Conservation (phyloP, 1,139 yeast genomes). For the Hyphopichia fennica region DNA sequence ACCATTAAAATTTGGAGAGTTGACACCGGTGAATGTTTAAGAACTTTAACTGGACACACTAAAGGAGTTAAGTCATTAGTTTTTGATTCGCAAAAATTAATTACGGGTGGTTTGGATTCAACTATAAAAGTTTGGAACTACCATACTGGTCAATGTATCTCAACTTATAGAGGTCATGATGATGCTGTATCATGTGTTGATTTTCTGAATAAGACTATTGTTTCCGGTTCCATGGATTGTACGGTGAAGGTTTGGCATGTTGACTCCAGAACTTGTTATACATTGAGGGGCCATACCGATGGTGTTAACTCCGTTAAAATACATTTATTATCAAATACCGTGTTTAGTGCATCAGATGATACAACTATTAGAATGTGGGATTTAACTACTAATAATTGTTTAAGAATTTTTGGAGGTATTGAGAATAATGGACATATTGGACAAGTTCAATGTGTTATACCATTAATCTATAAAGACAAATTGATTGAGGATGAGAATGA, state of each 20-base stretch:
- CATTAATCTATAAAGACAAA: conserved; percentile 64
- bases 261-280: conserved; percentile 86
- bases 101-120: conserved; percentile 88
- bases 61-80: conserved; percentile 82
- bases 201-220: conserved; percentile 77
- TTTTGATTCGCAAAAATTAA: conserved; percentile 84
- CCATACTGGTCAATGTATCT: conserved; percentile 88
- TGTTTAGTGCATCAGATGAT: conserved; percentile 89
- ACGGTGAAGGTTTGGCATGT: conserved; percentile 97
- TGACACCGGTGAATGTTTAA: conserved; percentile 72
- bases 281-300: conserved; percentile 89
- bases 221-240: conserved; percentile 89
- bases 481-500: conserved; percentile 42
- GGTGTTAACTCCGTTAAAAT: conserved; percentile 90
- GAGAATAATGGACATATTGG: conserved; percentile 74
- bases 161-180: conserved; percentile 90
- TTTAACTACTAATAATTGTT: conserved; percentile 72
- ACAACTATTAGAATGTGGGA: conserved; percentile 96
- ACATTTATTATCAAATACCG: conserved; percentile 73
- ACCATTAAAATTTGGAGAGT: conserved; percentile 90
- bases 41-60: conserved; percentile 78
- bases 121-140: conserved; percentile 96
- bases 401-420: conserved; percentile 74
- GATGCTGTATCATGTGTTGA: conserved; percentile 84
- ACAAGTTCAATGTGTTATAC: conserved; percentile 88